Evolutionary conservation across 306 rosid genomes (phyloP).

Genomic region (Rubus parviflorus): DNA sequence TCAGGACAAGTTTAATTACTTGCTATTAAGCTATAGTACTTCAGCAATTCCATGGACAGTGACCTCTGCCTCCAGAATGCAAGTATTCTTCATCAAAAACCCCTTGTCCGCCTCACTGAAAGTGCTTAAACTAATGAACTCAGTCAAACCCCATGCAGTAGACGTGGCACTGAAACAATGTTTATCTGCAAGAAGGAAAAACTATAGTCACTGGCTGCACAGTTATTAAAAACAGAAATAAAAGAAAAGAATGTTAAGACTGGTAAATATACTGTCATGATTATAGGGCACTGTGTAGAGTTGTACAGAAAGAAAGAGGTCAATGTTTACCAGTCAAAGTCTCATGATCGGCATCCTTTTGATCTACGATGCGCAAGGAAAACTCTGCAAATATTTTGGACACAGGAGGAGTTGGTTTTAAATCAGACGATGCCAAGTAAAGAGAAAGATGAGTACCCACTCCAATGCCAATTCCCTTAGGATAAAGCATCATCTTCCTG

Average conservation of each 20-base stretch:
- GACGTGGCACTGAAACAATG: constrained; percentile 42
- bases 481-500: neutral
- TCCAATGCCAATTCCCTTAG: constrained; percentile 1
- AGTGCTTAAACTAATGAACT: constrained; percentile 24
- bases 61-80: constrained; percentile 52
- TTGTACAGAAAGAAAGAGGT: neutral
- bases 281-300: neutral
- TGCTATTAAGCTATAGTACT: constrained; percentile 1
- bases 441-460: constrained; percentile 36
- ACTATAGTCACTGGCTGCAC: neutral
- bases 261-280: neutral
- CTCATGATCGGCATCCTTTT: constrained; percentile 26
- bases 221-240: neutral
- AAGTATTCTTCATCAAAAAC: constrained; percentile 35
- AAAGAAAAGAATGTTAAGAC: neutral
- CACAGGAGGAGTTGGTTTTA: constrained; percentile 28
- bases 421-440: constrained; percentile 33
- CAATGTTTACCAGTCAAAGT: constrained; percentile 25
- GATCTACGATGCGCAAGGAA: constrained; percentile 41
- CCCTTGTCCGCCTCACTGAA: constrained; percentile 29
- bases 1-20: neutral
- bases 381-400: constrained; percentile 43
- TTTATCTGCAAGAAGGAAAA: constrained; percentile 34
- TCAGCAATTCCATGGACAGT: constrained; percentile 39
- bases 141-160: constrained; percentile 22